These are phyloP conservation scores for Phaeotremella skinneri DNA, from an alignment of 768 basidiomycete species.

Conservation along the genomic window DNA sequence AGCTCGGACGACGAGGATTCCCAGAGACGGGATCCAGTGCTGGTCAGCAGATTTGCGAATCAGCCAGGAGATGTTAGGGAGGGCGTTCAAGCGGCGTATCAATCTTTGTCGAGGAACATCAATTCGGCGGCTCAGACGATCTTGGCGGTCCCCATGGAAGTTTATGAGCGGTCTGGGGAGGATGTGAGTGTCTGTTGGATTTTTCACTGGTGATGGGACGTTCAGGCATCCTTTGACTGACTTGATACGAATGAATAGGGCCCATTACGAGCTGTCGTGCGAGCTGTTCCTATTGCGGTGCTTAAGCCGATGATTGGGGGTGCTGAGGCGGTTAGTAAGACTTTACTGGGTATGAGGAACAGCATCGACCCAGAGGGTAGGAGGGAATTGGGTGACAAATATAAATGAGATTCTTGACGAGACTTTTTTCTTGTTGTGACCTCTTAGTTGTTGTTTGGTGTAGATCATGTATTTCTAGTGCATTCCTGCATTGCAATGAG, in stretches of 20 bases:
- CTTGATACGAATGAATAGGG: slow-evolving; percentile 59
- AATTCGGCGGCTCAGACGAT: slow-evolving; percentile 97
- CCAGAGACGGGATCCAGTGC: slow-evolving; percentile 7
- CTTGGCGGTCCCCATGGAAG: slow-evolving; percentile 97
- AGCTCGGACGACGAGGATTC: slow-evolving; percentile 26
- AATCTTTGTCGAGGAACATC: slow-evolving; percentile 77
- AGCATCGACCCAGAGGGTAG: slow-evolving; percentile 80
- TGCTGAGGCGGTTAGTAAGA: slow-evolving; percentile 93
- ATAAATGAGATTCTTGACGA: slow-evolving; percentile 60
- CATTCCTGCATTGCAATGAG: too few species aligned
- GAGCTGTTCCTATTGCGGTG: slow-evolving; percentile 96
- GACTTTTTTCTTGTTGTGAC: neutral
- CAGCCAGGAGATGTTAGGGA: slow-evolving; percentile 81
- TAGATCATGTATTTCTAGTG: slow-evolving; percentile 3
- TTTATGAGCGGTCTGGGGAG: slow-evolving; percentile 87
- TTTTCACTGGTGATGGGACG: neutral
- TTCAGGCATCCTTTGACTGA: neutral
- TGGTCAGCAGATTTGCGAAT: slow-evolving; percentile 76
- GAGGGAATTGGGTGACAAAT: slow-evolving; percentile 85
- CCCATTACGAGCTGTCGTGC: slow-evolving; percentile 85
- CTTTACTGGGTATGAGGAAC: slow-evolving; percentile 87
- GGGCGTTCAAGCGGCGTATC: slow-evolving; percentile 88
- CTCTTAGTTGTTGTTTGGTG: neutral
- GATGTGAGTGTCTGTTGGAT: slow-evolving; percentile 61
- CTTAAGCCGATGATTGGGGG: slow-evolving; percentile 98